A percentile compares a stretch with the other conserved stretches of the same genome.
These are phyloP conservation scores for Perkinsus olseni DNA, from an alignment of 169 alveolate species.

Conservation along the genomic window DNA sequence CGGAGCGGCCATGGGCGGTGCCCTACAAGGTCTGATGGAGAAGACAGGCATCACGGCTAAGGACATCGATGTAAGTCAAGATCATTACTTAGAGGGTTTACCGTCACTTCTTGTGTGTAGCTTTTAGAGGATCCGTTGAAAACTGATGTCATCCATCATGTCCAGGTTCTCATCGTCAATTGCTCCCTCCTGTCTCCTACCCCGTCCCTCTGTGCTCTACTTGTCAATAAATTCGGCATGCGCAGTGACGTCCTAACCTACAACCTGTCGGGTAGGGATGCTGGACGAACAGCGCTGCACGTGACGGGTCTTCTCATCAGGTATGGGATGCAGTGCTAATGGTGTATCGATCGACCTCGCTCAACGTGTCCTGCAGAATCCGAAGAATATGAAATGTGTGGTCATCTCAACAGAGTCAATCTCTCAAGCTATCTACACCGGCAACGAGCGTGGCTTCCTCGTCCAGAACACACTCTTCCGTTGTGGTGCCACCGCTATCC, in stretches of 20 bases:
- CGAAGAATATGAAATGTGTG: neutral
- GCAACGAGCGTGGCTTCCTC: slow-evolving; percentile 2
- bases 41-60: neutral
- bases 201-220: slow-evolving; percentile 3
- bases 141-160: no score
- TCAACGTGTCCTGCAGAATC: neutral
- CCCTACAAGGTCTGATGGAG: neutral
- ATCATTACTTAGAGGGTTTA: no score
- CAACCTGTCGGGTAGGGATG: neutral
- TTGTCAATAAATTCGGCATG: neutral
- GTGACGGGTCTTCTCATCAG: no score
- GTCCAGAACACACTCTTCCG: slow-evolving; percentile 7
- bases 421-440: neutral
- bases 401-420: neutral
- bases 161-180: neutral
- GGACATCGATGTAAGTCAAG: neutral
- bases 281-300: no score
- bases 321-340: slow-evolving; percentile 4
- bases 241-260: neutral
- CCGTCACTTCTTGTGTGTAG: no score
- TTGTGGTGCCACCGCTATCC: neutral
- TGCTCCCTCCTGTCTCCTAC: slow-evolving; percentile 6
- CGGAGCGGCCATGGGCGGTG: no score
- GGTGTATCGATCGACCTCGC: neutral
- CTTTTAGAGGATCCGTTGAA: no score